Percentiles rank a stretch among this genome's conserved stretches.
Conservation (phyloP, 495 filamentous ascomycete genomes). For the Neurospora sp. region DNA sequence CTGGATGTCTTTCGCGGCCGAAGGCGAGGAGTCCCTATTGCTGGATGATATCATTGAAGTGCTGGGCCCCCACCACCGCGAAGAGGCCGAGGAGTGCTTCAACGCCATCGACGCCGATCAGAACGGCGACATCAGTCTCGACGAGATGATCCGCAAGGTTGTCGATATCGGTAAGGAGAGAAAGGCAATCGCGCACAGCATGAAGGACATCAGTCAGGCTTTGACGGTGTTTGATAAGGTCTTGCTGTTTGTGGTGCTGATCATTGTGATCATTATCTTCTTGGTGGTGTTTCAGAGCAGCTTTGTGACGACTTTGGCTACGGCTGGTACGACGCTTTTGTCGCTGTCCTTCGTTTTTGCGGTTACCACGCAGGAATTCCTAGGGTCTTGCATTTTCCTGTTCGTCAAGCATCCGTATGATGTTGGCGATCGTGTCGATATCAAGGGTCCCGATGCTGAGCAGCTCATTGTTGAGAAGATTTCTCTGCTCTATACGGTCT, state of each 20-base stretch:
- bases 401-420: slow-evolving; percentile 93
- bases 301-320: slow-evolving; percentile 80
- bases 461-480: slow-evolving; percentile 85
- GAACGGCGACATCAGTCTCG: slow-evolving; percentile 88
- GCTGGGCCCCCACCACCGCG: slow-evolving; percentile 58
- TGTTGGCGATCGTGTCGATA: slow-evolving; percentile 87
- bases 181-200: slow-evolving; percentile 76
- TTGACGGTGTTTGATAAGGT: slow-evolving; percentile 83
- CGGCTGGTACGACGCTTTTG: slow-evolving; percentile 88
- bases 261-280: slow-evolving; percentile 80
- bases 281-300: slow-evolving; percentile 77
- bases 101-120: slow-evolving; percentile 67
- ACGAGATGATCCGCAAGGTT: slow-evolving; percentile 89
- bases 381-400: slow-evolving; percentile 94
- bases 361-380: slow-evolving; percentile 81
- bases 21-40: slow-evolving; percentile 71
- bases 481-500: slow-evolving; percentile 86
- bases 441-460: slow-evolving; percentile 49
- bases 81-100: slow-evolving; percentile 79
- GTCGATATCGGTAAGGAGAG: slow-evolving; percentile 72
- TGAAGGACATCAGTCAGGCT: slow-evolving; percentile 96
- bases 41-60: slow-evolving; percentile 80
- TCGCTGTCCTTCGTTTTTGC: slow-evolving; percentile 93
- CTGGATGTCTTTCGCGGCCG: slow-evolving; percentile 97
- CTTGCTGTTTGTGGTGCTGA: slow-evolving; percentile 63